Evolutionary conservation across 805 yeast genomes (phyloP), one percentile per base, ranked within the genome.

Genomic region (Lipomyces mesembrius): DNA sequence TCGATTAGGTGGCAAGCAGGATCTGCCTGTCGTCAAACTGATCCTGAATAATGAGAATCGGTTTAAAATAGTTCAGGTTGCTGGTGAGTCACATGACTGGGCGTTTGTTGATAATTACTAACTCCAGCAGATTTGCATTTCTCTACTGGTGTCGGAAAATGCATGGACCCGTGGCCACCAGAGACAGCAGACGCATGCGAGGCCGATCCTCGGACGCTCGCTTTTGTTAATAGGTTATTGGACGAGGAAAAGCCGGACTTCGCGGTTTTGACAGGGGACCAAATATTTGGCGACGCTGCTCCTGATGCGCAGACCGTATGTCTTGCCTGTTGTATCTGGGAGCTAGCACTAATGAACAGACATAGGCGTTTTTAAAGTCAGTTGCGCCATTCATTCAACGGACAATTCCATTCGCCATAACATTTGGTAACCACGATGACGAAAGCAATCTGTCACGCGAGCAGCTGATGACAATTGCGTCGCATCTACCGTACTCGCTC

Each of bases 351-450:
- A 43, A 43, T n/a, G 22, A 17, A 43, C 22, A 1, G 20, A 17
- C 20, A 1, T 43, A 43, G 49, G 49, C 97, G 0, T 73, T 92
- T n/a, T 82, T 89, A 66, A 94, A 95, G 75, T 91, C 88, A 0
- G 81, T 89, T 9, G 80, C 83, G 11, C 96, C 97, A 0, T 85
- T 91, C 34, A 83, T 93, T 29, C 73, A 79, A 17, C 79, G 90
- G 58, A 77, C 83, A 60, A 89, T 93, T 8, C 98, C 98, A 2
- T 95, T 85, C 81, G 94, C 97, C 0, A 82, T 90, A 71, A 87
- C 88, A 8, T 83, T 94, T 81, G 99, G 99, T 0, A 95, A 95
- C 76, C 99, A 95, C 76, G 99, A 95, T 76, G 95, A 89, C 74
- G 96, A 93, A 78, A 94, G 97, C 0, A 83, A 88, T 3, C 72